Evolutionary conservation across 805 yeast species (phyloP), one percentile per base, ranked within the genome.

Genomic region (Spathaspora passalidarum): DNA sequence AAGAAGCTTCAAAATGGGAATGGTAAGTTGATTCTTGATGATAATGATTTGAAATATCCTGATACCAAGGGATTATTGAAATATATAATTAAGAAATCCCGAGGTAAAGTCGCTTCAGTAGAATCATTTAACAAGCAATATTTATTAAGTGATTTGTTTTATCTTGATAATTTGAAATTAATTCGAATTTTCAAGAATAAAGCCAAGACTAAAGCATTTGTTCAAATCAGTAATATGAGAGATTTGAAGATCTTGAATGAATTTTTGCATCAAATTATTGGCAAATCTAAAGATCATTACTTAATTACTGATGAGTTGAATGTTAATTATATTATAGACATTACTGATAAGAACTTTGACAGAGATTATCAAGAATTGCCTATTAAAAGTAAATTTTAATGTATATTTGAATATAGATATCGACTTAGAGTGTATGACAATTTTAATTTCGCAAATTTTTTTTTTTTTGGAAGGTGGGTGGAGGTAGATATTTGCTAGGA

Each of bases 81-180:
- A 48, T 44, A 55, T 19, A 60, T 58, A 19, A 65, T 60, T 45
- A 51, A 53, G 19, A 47, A 53, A 36, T 57, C 52, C 10, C 44
- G 50, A 2, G 46, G 51, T 17, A 43, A 39, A 14, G 52, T 53
- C 21, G 66, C 62, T 46, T 61, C 69, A 7, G 47, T 63, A 36
- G 76, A 72, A 52, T 57, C 69, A 6, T 60, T 62, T 46, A 71
- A 72, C 51, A 72, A 71, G 54, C 76, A 71, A 50, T 71, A 72
- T 52, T 59, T 72, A 42, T 55, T 72, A 26, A 63, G 70, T 39
- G 65, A 68, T 44, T 57, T 72, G 45, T 71, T 65, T 46, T 71
- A 68, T 49, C 56, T 70, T 47, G 56, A 66, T 50, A 61, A 69
- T 48, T 56, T 71, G 45, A 53, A 53, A 38, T 55, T 70, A 46